Base-by-base conservation (phyloP, 306 rosid genomes). In the Hippophae tibetana region DNA sequence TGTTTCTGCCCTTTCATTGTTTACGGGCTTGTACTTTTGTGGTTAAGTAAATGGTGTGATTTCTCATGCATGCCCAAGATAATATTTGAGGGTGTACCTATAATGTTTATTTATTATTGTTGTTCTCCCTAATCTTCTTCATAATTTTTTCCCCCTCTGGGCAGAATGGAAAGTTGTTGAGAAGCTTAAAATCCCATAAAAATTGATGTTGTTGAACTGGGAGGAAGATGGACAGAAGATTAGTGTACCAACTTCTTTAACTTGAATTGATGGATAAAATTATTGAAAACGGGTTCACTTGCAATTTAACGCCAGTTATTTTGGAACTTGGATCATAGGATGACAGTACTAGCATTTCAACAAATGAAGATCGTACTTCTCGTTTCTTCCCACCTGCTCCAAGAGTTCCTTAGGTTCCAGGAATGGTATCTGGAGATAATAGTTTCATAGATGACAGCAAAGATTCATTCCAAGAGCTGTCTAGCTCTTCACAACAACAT, bases 381-480 rank as follows among this genome's bases (percentile, higher is more conserved):
- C 89, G 92, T 54, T 85, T 85, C 83, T 90, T 87, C 64, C 98
- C 98, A 63, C 95, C 96, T 3, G 84, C 96, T 76, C 98, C 96
- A 55, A 85, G 82, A 57, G 80, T 71, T 76, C 98, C 98, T 23
- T 79, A 87, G 56, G 80, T 87, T 78, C 95, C 86, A 52, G 98
- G 98, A 76, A 70, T 87, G 79, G 96, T 90, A 48, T 81, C 96
- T 31, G 96, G 96, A 65, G 98, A 90, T 62, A 60, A 79, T 43
- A 84, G 95, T 69, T 85, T 87, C 80, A 81, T 85, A 75, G 96
- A 90, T 66, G 98, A 90, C 10, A 65, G 70, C 65, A 95, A 87
- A 67, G 92, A 83, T 72, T 83, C 92, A 26, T 90, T 79, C 74
- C 81, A 54, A 64, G 98, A 90, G 74, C 69, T 90, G 67, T 79